These are phyloP conservation scores for Botryosphaeria agaves DNA, from an alignment of 2,329 filamentous ascomycete genomes.

Conservation along the genomic window DNA sequence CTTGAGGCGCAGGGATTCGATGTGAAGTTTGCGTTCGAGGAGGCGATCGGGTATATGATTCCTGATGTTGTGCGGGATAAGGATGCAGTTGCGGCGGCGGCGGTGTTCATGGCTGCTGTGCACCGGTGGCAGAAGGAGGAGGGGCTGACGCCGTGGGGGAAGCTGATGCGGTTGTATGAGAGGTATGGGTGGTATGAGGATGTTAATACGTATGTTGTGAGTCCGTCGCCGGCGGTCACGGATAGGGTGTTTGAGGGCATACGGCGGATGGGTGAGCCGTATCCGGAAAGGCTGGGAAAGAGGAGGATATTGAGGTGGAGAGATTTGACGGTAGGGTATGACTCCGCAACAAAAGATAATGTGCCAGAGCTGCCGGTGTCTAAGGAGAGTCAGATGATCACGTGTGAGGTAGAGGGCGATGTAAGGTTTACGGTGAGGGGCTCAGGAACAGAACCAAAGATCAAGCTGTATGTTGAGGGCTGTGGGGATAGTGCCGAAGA, in stretches of 20 bases:
- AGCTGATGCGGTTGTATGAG: conserved; percentile 38
- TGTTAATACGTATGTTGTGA: conserved; percentile 45
- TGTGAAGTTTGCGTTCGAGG: conserved; percentile 43
- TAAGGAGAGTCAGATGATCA: conserved; percentile 44
- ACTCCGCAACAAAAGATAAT: conserved; percentile 35
- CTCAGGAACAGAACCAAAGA: conserved; percentile 50
- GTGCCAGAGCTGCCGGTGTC: conserved; percentile 39
- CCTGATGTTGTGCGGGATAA: conserved; percentile 45
- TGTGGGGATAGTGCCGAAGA: conserved; percentile 21
- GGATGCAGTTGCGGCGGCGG: conserved; percentile 43
- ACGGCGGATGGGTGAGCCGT: conserved; percentile 23
- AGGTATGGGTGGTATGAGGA: conserved; percentile 44
- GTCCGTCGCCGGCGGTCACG: conserved; percentile 35
- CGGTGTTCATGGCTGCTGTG: conserved; percentile 39
- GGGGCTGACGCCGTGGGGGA: conserved; percentile 37
- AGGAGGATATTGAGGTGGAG: conserved; percentile 40
- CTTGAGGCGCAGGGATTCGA: conserved; percentile 31
- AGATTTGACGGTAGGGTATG: conserved; percentile 43
- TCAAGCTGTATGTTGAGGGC: conserved; percentile 41
- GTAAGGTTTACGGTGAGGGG: conserved; percentile 42
- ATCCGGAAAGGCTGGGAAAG: conserved; percentile 29
- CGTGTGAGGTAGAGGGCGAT: conserved; percentile 36
- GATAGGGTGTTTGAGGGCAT: conserved; percentile 37
- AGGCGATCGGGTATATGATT: conserved; percentile 52
- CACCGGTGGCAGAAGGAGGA: conserved; percentile 31